phyloP scores from a whole-genome alignment of 805 yeast species.

The Yarrowia sp. region DNA sequence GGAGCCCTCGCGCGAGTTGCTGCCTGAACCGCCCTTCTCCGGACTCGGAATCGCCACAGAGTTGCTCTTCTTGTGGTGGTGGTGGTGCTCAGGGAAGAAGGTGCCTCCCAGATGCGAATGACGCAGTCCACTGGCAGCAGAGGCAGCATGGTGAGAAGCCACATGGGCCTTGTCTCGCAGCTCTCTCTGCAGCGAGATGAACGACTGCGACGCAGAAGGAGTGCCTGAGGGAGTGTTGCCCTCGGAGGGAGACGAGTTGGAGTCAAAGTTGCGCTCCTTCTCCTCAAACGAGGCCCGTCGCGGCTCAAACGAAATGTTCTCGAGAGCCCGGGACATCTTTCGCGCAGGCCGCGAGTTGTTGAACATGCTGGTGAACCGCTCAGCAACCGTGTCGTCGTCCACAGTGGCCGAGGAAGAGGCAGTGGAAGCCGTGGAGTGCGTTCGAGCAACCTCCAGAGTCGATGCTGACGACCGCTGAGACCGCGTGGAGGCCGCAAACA shows the following conservation, averaged over 20 bases:
- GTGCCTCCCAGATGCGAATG: background rate
- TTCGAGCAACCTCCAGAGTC: background rate
- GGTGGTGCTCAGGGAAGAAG: conserved; percentile 8
- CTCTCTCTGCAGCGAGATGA: background rate
- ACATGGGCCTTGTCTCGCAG: conserved; percentile 12
- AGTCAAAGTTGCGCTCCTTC: background rate
- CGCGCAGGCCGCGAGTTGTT: background rate
- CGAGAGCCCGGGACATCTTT: conserved; percentile 18
- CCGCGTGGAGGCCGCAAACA: background rate
- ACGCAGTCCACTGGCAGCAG: background rate
- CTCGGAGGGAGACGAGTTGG: background rate
- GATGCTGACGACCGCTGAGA: conserved; percentile 4
- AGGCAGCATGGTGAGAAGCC: conserved; percentile 1
- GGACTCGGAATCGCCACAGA: conserved; percentile 1
- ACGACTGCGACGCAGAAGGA: conserved; percentile 10
- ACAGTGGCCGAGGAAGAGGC: conserved; percentile 5
- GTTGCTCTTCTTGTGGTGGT: conserved; percentile 1
- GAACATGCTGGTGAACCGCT: conserved; percentile 12
- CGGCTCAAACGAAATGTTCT: conserved; percentile 12
- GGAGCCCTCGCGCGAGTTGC: background rate
- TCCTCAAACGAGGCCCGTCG: background rate
- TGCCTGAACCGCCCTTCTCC: background rate
- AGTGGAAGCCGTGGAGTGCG: background rate
- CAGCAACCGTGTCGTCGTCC: conserved; percentile 5
- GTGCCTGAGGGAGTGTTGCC: background rate